These are phyloP conservation scores for Diplodia scrobiculata DNA, from an alignment of 2,329 filamentous ascomycete genomes.

Conservation along the genomic window DNA sequence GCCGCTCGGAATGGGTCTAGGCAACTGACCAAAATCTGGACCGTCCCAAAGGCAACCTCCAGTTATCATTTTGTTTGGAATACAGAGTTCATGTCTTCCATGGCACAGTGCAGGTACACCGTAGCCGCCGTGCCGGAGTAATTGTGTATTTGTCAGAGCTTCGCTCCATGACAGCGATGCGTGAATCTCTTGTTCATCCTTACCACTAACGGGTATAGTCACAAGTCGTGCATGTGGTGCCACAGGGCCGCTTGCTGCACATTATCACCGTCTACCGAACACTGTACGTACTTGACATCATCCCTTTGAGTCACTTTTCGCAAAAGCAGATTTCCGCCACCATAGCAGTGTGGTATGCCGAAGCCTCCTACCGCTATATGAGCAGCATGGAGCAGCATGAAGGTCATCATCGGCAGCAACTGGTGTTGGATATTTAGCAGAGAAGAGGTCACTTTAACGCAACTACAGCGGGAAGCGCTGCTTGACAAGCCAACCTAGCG, in stretches of 20 bases:
- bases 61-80: too few species aligned
- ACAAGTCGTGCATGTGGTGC: neutral
- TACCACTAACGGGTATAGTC: neutral
- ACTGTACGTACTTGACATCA: neutral
- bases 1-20: too few species aligned
- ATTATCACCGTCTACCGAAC: neutral
- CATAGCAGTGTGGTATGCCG: neutral
- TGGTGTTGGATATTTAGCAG: neutral
- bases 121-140: neutral
- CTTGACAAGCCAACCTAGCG: neutral
- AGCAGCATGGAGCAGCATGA: neutral
- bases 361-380: neutral
- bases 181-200: neutral
- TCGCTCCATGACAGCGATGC: neutral
- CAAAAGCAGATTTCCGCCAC: neutral
- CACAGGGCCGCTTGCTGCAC: neutral
- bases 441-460: constrained; percentile 2
- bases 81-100: too few species aligned
- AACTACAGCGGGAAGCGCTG: neutral
- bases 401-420: neutral
- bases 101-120: too few species aligned
- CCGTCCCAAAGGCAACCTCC: too few species aligned
- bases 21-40: too few species aligned
- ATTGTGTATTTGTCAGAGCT: neutral
- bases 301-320: neutral